Conservation (phyloP, 129 eudicot genomes). For the Silybum marianum region DNA sequence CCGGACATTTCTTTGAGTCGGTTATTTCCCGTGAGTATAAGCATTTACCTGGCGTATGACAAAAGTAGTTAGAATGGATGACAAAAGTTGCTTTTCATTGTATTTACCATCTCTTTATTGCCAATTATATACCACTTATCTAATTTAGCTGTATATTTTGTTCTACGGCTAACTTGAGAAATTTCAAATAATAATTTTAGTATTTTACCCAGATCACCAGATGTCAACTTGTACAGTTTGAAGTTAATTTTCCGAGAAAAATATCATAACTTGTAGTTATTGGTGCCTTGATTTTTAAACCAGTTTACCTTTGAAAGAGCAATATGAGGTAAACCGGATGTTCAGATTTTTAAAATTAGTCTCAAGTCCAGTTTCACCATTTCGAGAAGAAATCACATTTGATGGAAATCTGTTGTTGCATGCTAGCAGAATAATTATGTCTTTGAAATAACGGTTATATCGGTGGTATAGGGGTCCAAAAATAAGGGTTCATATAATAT, state of each 20-base stretch:
- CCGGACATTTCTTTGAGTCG: not conserved
- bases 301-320: constrained; percentile 5
- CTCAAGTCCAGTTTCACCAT: not conserved
- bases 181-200: not conserved
- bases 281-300: not conserved
- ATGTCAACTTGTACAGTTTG: not conserved
- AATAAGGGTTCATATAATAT: too few relatives aligned
- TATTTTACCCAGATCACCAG: constrained; percentile 2
- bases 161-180: not conserved
- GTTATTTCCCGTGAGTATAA: not conserved
- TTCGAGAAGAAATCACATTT: not conserved
- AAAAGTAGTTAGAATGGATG: not conserved
- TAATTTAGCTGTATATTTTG: not conserved
- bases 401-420: not conserved
- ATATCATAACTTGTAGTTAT: not conserved
- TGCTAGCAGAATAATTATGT: not conserved
- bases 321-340: not conserved
- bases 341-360: not conserved
- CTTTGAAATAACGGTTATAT: not conserved
- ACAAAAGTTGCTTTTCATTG: not conserved
- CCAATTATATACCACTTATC: constrained; percentile 5
- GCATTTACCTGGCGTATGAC: not conserved
- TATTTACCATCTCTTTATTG: not conserved
- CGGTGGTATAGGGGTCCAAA: too few relatives aligned
- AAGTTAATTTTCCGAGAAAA: not conserved